These are phyloP conservation scores for Micromonas pusilla DNA, from an alignment of 139 green algal genomes.

Conservation along the genomic window DNA sequence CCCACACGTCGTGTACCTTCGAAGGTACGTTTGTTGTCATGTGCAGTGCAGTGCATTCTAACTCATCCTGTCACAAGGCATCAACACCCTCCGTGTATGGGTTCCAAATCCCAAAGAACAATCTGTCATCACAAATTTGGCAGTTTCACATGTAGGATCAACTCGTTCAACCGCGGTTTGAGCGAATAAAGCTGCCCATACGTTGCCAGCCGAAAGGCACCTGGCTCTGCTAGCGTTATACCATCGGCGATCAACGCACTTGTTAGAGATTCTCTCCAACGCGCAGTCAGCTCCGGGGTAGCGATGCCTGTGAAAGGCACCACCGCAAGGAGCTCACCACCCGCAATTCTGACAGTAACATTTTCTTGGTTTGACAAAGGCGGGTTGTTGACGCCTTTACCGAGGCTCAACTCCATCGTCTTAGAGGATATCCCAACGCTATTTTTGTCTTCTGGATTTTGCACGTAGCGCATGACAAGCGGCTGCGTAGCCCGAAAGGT, in stretches of 20 bases:
- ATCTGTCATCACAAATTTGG: no score
- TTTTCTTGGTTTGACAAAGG: not conserved
- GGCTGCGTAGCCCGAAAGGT: slow-evolving; percentile 8
- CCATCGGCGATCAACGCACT: not conserved
- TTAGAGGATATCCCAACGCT: not conserved
- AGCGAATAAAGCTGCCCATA: slow-evolving; percentile 10
- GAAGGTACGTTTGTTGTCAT: no score
- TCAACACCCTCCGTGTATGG: no score
- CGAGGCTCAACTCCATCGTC: slow-evolving; percentile 16
- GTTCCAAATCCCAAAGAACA: no score
- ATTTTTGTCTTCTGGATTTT: not conserved
- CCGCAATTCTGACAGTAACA: not conserved
- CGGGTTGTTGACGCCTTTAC: not conserved
- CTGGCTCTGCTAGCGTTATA: not conserved
- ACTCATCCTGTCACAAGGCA: no score
- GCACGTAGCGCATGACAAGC: slow-evolving; percentile 14
- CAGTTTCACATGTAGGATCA: not conserved
- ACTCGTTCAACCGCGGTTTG: not conserved
- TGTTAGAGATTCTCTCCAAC: not conserved
- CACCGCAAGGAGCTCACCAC: slow-evolving; percentile 4
- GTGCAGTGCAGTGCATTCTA: no score
- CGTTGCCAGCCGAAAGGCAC: not conserved
- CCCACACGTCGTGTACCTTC: no score
- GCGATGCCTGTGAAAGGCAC: not conserved
- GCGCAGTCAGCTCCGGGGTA: not conserved